Evolutionary conservation across 1,139 yeast genomes (phyloP).

Genomic region (Geotrichum siamense): DNA sequence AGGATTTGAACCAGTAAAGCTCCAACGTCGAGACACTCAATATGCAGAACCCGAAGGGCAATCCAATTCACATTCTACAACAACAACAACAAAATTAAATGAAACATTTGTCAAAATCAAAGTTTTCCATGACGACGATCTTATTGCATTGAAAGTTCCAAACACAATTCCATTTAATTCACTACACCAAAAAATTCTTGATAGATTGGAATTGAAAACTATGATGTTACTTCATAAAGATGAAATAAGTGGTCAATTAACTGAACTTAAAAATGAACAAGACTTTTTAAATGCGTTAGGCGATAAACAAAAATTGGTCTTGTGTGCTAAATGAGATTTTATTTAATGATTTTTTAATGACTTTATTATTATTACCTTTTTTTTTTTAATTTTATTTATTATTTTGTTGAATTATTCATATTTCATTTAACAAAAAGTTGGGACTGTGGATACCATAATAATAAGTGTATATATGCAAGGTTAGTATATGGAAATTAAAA

Average conservation of each 20-base stretch:
- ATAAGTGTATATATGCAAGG: too few relatives aligned
- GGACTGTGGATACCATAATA: too few relatives aligned
- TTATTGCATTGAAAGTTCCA: conserved; percentile 78
- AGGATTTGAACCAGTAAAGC: background rate
- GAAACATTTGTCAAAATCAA: conserved; percentile 52
- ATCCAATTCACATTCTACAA: too few relatives aligned
- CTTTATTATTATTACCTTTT: background rate
- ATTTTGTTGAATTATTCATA: background rate
- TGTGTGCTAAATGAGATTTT: conserved; percentile 28
- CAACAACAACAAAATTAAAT: conserved; percentile 19
- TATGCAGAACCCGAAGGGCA: background rate
- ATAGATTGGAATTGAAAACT: conserved; percentile 45
- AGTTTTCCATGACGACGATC: conserved; percentile 82
- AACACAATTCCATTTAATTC: conserved; percentile 52
- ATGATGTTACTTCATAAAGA: conserved; percentile 30
- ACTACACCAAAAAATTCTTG: conserved; percentile 55
- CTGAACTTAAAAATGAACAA: conserved; percentile 28
- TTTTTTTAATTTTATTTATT: background rate
- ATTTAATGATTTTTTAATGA: background rate
- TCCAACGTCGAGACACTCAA: background rate
- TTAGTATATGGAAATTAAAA: too few relatives aligned
- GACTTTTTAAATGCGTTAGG: conserved; percentile 31
- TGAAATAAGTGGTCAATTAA: conserved; percentile 26
- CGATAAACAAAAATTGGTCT: conserved; percentile 33
- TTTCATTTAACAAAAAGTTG: background rate